Evolutionary conservation across 2,329 filamentous ascomycete genomes (phyloP).

Genomic region (Fusarium illudens): DNA sequence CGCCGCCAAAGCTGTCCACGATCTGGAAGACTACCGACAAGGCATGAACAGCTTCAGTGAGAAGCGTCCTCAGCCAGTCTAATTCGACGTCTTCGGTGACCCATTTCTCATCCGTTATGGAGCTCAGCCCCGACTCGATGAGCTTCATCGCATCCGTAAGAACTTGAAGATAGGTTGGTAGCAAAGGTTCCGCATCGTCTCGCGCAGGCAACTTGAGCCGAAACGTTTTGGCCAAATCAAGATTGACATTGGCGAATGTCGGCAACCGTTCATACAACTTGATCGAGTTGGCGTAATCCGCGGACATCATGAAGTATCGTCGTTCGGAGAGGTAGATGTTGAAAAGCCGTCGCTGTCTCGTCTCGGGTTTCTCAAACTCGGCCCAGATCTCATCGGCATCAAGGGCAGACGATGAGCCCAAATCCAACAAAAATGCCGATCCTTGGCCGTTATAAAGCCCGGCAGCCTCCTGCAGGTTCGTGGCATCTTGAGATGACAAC

Average conservation of each 20-base stretch:
- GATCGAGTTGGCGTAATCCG: constrained; percentile 64
- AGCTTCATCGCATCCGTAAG: constrained; percentile 59
- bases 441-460: constrained; percentile 69
- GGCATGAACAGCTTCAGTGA: constrained; percentile 77
- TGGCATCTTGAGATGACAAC: constrained; percentile 79
- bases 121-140: constrained; percentile 58
- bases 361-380: constrained; percentile 69
- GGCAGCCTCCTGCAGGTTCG: constrained; percentile 78
- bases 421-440: constrained; percentile 63
- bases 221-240: constrained; percentile 45
- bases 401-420: constrained; percentile 55
- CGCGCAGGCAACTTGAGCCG: constrained; percentile 41
- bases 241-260: constrained; percentile 42
- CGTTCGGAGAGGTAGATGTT: constrained; percentile 76
- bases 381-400: constrained; percentile 65
- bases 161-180: constrained; percentile 59
- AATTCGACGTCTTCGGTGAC: constrained; percentile 62
- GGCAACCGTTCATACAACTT: constrained; percentile 53
- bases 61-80: constrained; percentile 68
- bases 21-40: constrained; percentile 78
- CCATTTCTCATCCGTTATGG: constrained; percentile 60
- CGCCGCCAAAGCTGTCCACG: constrained; percentile 65
- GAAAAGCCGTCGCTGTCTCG: constrained; percentile 73
- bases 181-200: constrained; percentile 54
- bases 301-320: constrained; percentile 71